Base-by-base conservation (phyloP, 768 basidiomycete species). In the Tephrocybe rancida region DNA sequence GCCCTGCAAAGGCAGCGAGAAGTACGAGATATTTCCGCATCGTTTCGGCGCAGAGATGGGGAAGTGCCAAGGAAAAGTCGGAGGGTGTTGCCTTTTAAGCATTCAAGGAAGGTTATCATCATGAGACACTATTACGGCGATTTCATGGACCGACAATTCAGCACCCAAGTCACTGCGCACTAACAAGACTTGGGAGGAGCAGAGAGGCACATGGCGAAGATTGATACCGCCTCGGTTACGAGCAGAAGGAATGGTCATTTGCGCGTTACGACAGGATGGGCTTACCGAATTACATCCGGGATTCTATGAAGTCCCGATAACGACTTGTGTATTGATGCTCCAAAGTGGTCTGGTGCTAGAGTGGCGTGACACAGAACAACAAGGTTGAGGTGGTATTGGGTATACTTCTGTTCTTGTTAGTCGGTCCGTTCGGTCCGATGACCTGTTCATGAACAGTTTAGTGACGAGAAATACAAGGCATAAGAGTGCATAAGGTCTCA, bases 61-160 rank as follows among this genome's bases (percentile, higher is more conserved):
- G 24, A 42, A 32, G 18, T 29, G 19, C 6, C 37, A 34, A 27
- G 21, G 22, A 24, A n/a, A 18, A 14, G n/a, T 38, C 19, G 6
- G 30, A 34, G 9, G 25, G 13, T 32, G n/a, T 13, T 21, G 39
- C 14, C 24, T 26, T 34, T 35, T 45, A 49, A 37, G 24, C 29
- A 25, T 22, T 25, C 48, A 25, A n/a, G 16, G 25, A 1, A 16
- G 35, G 35, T 16, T 5, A 37, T 37, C 27, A 29, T 46, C 44
- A 38, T 50, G 32, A 49, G 47, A 22, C 18, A 26, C 51, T 44
- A 42, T 41, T 42, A 38, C 55, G 55, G 49, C 14, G 9, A 26
- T 51, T 51, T 41, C 30, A 47, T 44, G 38, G 49, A 21, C 55
- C 55, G 55, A 56, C 7, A 48, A 45, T 56, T 34, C 6, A 35